These are phyloP conservation scores for Chionographis japonica DNA, from an alignment of 106 monocot species.

Conservation along the genomic window DNA sequence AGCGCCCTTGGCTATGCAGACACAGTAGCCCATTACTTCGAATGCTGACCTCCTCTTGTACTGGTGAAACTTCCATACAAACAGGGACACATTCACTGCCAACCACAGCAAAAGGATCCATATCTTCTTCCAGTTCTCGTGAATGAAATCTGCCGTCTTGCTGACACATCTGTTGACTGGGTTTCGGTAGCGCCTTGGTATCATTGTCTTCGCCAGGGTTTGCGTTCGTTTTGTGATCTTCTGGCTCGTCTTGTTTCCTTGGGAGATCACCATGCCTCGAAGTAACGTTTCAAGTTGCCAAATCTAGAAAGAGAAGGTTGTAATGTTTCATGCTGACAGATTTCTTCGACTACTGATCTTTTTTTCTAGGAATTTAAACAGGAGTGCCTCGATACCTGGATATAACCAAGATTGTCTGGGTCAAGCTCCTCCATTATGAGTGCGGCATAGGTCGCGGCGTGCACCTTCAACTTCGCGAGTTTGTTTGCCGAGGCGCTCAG, in stretches of 20 bases:
- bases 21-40: conserved; percentile 93
- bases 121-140: conserved; percentile 88
- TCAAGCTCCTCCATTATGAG: conserved; percentile 98
- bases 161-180: conserved; percentile 39
- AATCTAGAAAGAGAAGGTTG: conserved; percentile 36
- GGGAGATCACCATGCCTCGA: conserved; percentile 58
- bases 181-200: conserved; percentile 59
- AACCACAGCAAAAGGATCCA: conserved; percentile 76
- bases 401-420: conserved; percentile 77
- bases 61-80: conserved; percentile 79
- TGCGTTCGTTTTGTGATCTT: conserved; percentile 21
- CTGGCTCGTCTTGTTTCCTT: conserved; percentile 20
- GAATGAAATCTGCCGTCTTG: conserved; percentile 53
- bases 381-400: conserved; percentile 48
- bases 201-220: conserved; percentile 64
- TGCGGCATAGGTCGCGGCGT: conserved; percentile 75
- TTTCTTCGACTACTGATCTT: background rate
- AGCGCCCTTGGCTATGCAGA: conserved; percentile 83
- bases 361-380: background rate
- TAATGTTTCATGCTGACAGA: background rate
- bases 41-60: conserved; percentile 57
- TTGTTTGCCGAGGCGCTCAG: conserved; percentile 93
- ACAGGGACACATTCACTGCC: conserved; percentile 43
- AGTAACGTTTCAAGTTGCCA: conserved; percentile 87
- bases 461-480: conserved; percentile 66